Conservation (phyloP, 2,329 filamentous ascomycete genomes). For the Talaromyces sp. region DNA sequence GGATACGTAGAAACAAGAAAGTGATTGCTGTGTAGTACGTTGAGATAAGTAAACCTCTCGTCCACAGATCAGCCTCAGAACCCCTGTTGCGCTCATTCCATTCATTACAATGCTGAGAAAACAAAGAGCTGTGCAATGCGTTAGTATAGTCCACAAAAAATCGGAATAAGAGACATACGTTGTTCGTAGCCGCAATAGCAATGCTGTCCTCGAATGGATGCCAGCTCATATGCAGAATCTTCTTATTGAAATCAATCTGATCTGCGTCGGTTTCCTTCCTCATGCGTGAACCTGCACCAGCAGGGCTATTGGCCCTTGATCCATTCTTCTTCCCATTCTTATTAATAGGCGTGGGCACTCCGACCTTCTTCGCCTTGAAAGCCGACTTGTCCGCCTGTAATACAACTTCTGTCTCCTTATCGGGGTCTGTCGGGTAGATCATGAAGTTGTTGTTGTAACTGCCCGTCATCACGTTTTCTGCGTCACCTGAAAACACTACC, state of each 20-base stretch:
- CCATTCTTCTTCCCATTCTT: conserved; percentile 81
- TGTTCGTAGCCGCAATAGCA: conserved; percentile 98
- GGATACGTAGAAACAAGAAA: neutral
- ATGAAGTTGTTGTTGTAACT: conserved; percentile 99
- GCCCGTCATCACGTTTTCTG: conserved; percentile 98
- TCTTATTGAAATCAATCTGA: conserved; percentile 99
- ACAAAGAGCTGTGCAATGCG: conserved; percentile 62
- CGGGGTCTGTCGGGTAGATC: conserved; percentile 96
- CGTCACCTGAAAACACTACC: conserved; percentile 96
- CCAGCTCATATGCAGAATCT: conserved; percentile 99
- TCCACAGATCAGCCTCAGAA: conserved; percentile 3
- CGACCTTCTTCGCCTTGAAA: conserved; percentile 99
- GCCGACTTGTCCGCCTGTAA: conserved; percentile 97
- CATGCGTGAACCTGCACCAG: conserved; percentile 87
- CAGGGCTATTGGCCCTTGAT: conserved; percentile 84
- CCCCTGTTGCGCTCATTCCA: neutral
- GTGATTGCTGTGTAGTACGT: neutral
- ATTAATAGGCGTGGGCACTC: conserved; percentile 96
- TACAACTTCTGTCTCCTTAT: conserved; percentile 95
- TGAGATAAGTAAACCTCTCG: neutral
- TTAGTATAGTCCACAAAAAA: neutral
- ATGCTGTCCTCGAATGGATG: conserved; percentile 99
- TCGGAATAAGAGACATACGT: conserved; percentile 64
- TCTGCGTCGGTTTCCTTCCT: conserved; percentile 98
- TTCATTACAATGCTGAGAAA: conserved; percentile 65